Conservation (phyloP, 225 moss, liverwort and hornwort species). For the Pseudoscleropodium purum region DNA sequence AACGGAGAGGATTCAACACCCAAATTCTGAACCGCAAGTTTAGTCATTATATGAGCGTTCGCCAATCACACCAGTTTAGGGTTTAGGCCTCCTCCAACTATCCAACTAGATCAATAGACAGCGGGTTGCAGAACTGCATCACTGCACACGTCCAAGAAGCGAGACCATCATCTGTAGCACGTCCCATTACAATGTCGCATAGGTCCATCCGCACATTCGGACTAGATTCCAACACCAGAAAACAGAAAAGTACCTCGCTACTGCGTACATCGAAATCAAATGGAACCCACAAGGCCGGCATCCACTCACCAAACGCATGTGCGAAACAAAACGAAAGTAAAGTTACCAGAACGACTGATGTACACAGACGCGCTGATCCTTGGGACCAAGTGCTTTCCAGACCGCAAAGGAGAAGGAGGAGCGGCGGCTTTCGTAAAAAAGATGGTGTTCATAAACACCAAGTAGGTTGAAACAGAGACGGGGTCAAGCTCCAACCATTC, state of each 20-base stretch:
- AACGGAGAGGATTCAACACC: accelerated
- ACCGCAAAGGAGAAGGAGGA: neutral
- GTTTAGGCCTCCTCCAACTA: neutral
- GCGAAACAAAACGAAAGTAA: no score
- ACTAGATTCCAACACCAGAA: neutral
- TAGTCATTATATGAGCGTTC: accelerated
- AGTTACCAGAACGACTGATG: neutral
- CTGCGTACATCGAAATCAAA: accelerated
- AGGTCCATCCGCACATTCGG: accelerated
- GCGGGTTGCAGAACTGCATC: neutral
- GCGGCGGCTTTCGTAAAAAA: neutral
- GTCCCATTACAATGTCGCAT: neutral
- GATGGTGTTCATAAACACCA: constrained; percentile 9
- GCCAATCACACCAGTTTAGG: no score
- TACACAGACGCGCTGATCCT: neutral
- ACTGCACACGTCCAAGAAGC: neutral
- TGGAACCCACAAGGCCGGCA: accelerated
- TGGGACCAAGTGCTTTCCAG: accelerated
- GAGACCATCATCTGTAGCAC: neutral
- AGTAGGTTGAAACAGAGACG: neutral
- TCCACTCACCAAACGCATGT: no score
- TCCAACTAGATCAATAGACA: accelerated
- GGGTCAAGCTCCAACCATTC: no score
- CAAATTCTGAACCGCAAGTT: accelerated
- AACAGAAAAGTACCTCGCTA: accelerated